Percentiles rank a stretch among this genome's conserved stretches.
phyloP scores from a whole-genome alignment of 495 filamentous ascomycete species.

The Penicillium antarcticum region DNA sequence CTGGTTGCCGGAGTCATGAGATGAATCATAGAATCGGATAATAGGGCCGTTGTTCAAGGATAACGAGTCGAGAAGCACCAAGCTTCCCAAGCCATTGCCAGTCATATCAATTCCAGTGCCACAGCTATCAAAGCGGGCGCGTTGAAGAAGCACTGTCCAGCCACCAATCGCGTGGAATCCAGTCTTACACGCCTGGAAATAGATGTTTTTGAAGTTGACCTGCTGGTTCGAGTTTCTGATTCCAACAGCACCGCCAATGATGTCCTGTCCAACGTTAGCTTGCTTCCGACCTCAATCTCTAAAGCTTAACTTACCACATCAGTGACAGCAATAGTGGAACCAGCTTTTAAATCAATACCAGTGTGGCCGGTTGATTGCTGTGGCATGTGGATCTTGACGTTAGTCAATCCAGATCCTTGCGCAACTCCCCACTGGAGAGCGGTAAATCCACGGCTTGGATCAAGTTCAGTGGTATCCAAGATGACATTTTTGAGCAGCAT shows the following conservation, averaged over 20 bases:
- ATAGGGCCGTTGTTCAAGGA: conserved; percentile 49
- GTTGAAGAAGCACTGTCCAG: conserved; percentile 41
- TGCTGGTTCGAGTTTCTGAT: conserved; percentile 50
- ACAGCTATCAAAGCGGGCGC: conserved; percentile 29
- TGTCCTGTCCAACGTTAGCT: conserved; percentile 31
- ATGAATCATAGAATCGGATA: conserved; percentile 44
- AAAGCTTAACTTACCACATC: conserved; percentile 38
- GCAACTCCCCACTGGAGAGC: conserved; percentile 65
- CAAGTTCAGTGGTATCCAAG: conserved; percentile 35
- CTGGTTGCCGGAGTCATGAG: conserved; percentile 26
- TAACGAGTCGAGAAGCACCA: conserved; percentile 44
- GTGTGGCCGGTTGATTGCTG: conserved; percentile 51
- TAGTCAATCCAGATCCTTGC: conserved; percentile 67
- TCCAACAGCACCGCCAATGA: conserved; percentile 48
- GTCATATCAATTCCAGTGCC: conserved; percentile 34
- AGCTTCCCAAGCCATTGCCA: conserved; percentile 42
- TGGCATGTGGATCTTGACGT: conserved; percentile 68
- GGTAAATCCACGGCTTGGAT: conserved; percentile 26
- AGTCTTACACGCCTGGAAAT: conserved; percentile 38
- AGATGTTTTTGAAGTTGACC: conserved; percentile 48
- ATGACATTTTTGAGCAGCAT: conserved; percentile 40
- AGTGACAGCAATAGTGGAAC: conserved; percentile 45
- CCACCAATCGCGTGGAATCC: conserved; percentile 37
- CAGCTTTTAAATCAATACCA: conserved; percentile 41
- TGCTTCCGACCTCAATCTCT: not conserved